These are phyloP conservation scores for Sphagnum tenellum DNA, from an alignment of 225 moss, liverwort and hornwort genomes.

Conservation along the genomic window DNA sequence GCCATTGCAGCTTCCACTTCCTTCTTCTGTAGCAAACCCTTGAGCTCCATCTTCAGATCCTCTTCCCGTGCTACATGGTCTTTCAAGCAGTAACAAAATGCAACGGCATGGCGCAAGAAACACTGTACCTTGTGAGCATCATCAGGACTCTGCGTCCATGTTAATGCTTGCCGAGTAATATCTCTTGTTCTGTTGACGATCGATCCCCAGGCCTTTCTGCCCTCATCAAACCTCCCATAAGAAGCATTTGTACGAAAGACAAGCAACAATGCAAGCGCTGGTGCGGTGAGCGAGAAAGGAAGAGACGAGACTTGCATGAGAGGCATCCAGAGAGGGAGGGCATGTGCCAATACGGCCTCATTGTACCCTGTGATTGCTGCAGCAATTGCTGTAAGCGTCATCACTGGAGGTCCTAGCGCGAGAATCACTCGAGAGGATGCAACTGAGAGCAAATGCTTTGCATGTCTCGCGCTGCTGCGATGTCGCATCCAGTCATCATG, in stretches of 20 bases:
- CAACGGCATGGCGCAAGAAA: constrained; percentile 36
- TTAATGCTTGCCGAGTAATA: constrained; percentile 45
- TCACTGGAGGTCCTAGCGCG: constrained; percentile 47
- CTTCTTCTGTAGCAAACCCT: constrained; percentile 24
- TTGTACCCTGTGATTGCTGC: constrained; percentile 39
- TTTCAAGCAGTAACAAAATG: constrained; percentile 44
- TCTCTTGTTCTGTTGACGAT: constrained; percentile 47
- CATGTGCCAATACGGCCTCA: constrained; percentile 23
- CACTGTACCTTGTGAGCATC: constrained; percentile 31
- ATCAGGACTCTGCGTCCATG: constrained; percentile 42
- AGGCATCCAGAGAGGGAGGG: constrained; percentile 45
- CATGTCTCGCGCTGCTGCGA: constrained; percentile 62
- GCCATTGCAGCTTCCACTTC: constrained; percentile 38
- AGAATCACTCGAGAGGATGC: constrained; percentile 43
- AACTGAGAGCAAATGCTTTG: constrained; percentile 45
- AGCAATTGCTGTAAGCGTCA: constrained; percentile 38
- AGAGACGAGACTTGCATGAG: constrained; percentile 47
- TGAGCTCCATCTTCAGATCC: constrained; percentile 17
- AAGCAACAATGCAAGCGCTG: constrained; percentile 56
- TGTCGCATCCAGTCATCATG: constrained; percentile 67
- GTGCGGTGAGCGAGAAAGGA: constrained; percentile 56
- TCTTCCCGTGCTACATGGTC: constrained; percentile 29
- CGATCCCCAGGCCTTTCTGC: constrained; percentile 57
- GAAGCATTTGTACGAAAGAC: constrained; percentile 71
- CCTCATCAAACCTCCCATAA: constrained; percentile 66